phyloP scores from a whole-genome alignment of 2,329 filamentous ascomycete genomes.

The Xylaria sp. region DNA sequence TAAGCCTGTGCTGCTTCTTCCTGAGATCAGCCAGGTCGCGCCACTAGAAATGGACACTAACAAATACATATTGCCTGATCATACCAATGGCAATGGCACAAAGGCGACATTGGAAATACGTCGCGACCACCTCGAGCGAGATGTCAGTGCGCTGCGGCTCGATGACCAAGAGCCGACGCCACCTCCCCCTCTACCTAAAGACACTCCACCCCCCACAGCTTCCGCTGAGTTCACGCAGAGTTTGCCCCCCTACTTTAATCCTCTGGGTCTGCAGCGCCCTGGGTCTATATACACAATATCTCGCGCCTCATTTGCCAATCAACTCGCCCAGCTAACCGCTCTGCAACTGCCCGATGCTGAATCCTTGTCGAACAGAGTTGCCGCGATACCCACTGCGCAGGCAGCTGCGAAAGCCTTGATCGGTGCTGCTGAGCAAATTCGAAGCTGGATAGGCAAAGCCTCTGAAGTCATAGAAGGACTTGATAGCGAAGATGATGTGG shows the following conservation, averaged over 20 bases:
- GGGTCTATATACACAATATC: slow-evolving; percentile 95
- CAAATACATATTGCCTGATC: slow-evolving; percentile 79
- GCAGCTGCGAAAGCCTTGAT: slow-evolving; percentile 85
- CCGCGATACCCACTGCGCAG: slow-evolving; percentile 84
- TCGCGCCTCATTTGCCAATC: slow-evolving; percentile 89
- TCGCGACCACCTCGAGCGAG: slow-evolving; percentile 67
- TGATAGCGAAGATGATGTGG: slow-evolving; percentile 95
- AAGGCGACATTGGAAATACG: slow-evolving; percentile 69
- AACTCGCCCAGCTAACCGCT: slow-evolving; percentile 90
- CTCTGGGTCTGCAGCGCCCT: slow-evolving; percentile 72
- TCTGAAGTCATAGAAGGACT: slow-evolving; percentile 88
- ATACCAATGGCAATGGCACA: slow-evolving; percentile 74
- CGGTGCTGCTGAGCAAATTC: slow-evolving; percentile 90
- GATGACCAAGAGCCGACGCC: slow-evolving; percentile 52
- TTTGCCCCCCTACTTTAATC: slow-evolving; percentile 72
- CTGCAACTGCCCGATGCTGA: slow-evolving; percentile 88
- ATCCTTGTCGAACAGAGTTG: slow-evolving; percentile 83
- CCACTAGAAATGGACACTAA: slow-evolving; percentile 75
- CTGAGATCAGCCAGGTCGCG: slow-evolving; percentile 62
- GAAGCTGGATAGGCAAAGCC: slow-evolving; percentile 92
- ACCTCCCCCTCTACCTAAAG: slow-evolving; percentile 61
- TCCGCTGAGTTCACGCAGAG: slow-evolving; percentile 61
- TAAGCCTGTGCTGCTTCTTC: slow-evolving; percentile 58
- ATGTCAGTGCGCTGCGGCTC: slow-evolving; percentile 53
- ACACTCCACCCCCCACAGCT: slow-evolving; percentile 59